phyloP scores from a whole-genome alignment of 768 basidiomycete species.

The Boletus vermiculosoides region DNA sequence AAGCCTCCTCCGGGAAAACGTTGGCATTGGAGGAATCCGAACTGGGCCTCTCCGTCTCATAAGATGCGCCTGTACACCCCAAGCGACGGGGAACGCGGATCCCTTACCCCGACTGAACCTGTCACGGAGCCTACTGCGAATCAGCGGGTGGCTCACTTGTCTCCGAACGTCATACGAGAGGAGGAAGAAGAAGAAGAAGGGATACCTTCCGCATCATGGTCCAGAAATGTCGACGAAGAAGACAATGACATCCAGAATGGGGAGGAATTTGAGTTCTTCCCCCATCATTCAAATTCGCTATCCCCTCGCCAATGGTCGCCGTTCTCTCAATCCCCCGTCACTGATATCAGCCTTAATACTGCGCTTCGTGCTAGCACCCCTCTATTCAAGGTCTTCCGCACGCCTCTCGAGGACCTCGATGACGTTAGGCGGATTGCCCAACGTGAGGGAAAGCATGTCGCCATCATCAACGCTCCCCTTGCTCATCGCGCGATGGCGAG shows the following conservation, averaged over 20 bases:
- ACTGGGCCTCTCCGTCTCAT: conserved; percentile 34
- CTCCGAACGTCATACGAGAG: conserved; percentile 6
- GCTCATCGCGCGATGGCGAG: conserved; percentile 24
- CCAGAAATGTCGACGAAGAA: conserved; percentile 7
- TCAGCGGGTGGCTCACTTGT: conserved; percentile 1
- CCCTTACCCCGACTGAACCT: conserved; percentile 33
- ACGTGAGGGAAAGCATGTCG: conserved; percentile 33
- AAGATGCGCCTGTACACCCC: conserved; percentile 27
- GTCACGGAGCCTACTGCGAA: conserved; percentile 19
- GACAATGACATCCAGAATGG: conserved; percentile 3
- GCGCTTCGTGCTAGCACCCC: conserved; percentile 32
- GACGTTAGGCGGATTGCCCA: conserved; percentile 26
- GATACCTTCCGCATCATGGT: conserved; percentile 8
- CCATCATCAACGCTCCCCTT: conserved; percentile 26
- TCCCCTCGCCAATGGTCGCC: conserved; percentile 29
- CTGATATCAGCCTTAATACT: conserved; percentile 26
- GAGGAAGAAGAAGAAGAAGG: conserved; percentile 8
- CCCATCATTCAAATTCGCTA: conserved; percentile 18
- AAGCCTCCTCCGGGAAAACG: conserved; percentile 29
- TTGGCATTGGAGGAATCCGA: conserved; percentile 37
- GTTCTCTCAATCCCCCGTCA: conserved; percentile 24
- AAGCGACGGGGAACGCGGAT: conserved; percentile 21
- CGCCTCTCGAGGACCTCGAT: conserved; percentile 29
- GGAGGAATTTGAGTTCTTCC: conserved; percentile 12
- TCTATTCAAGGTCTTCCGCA: conserved; percentile 35